Percentiles rank a stretch among this genome's conserved stretches.
Evolutionary conservation across 495 filamentous ascomycete genomes (phyloP).

Genomic region (Polyplosphaeria fusca): DNA sequence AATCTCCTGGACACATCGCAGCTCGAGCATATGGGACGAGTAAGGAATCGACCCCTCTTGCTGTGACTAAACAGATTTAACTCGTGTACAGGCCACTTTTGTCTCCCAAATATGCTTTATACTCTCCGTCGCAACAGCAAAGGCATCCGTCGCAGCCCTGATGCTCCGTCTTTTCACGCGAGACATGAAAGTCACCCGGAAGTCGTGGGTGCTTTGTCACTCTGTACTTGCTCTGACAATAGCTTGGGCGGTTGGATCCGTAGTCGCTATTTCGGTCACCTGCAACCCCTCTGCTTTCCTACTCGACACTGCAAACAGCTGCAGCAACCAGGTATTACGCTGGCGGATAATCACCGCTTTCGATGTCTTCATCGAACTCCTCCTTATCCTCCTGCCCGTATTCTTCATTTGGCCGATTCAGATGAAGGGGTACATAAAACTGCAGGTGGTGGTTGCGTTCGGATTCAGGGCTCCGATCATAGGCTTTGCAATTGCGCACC

Average conservation of each 20-base stretch:
- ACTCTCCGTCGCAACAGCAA: conserved; percentile 5
- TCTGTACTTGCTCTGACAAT: background rate
- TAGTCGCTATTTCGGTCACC: conserved; percentile 1
- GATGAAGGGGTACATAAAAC: conserved; percentile 26
- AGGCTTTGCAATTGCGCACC: conserved; percentile 17
- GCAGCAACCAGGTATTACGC: conserved; percentile 7
- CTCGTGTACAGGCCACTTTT: conserved; percentile 5
- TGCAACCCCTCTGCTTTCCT: conserved; percentile 10
- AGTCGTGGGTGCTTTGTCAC: conserved; percentile 10
- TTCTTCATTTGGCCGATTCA: conserved; percentile 32
- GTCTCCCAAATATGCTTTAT: conserved; percentile 12
- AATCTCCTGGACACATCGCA: background rate
- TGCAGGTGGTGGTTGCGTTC: conserved; percentile 29
- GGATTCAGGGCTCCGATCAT: conserved; percentile 28
- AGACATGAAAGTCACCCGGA: conserved; percentile 13
- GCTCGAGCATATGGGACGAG: background rate
- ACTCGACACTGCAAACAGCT: background rate
- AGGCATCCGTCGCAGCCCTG: conserved; percentile 11
- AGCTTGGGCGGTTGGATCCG: conserved; percentile 4
- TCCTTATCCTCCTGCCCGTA: conserved; percentile 25
- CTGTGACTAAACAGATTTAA: background rate
- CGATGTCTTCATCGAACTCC: conserved; percentile 26
- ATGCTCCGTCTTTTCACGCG: conserved; percentile 22
- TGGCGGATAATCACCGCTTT: conserved; percentile 29
- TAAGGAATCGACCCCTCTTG: background rate